Evolutionary conservation across 192 early-diverging fungal species (phyloP), one percentile per base, ranked within the genome.

Genomic region (Spinellus fusiger): DNA sequence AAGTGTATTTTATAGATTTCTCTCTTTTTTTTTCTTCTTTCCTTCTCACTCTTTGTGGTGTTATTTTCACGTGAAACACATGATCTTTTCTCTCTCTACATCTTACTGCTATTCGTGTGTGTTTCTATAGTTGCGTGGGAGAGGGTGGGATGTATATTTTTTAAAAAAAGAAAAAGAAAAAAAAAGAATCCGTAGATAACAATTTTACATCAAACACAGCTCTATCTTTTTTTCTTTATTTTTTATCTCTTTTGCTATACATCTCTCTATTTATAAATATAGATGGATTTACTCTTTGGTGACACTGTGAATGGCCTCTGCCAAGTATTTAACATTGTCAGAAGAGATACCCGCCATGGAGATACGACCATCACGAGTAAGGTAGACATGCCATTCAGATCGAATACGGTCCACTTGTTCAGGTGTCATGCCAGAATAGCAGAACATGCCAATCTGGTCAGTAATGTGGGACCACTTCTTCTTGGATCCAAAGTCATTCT

Each of bases 401-500:
- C 82, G 84, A 67, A 98, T 69, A 38, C 83, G 77, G 70, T 91
- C 91, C 34, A 93, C 92, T 78, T 98, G 94, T 54, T 84, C 88
- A 38, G 92, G 83, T 22, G 65, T 90, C 71, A 99, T 82, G 15
- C 95, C 95, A 33, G 95, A 93, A 84, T 78, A 98, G 78, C 89
- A 94, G 83, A 98, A 98, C 96, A 98, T 98, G 69, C 96, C 96
- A 70, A 98, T 98, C 74, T 92, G 89, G 51, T 62, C 53, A 37
- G 68, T 73, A 62, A 98, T 91, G 76, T 99, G 97, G 61, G 82
- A 77, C 97, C 97, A 99, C 66, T 67, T 62, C 48, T 71, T 71
- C 78, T 80, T 83, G 35, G 87, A 87, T n/a, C 82, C 81, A 72
- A 92, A 87, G 50, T 92, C 87, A 71, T 92, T 82, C 48, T 85